Percentiles rank a stretch among this genome's conserved stretches.
These are phyloP conservation scores for Anisogramma anomala DNA, from an alignment of 2,329 filamentous ascomycete species.

Conservation along the genomic window DNA sequence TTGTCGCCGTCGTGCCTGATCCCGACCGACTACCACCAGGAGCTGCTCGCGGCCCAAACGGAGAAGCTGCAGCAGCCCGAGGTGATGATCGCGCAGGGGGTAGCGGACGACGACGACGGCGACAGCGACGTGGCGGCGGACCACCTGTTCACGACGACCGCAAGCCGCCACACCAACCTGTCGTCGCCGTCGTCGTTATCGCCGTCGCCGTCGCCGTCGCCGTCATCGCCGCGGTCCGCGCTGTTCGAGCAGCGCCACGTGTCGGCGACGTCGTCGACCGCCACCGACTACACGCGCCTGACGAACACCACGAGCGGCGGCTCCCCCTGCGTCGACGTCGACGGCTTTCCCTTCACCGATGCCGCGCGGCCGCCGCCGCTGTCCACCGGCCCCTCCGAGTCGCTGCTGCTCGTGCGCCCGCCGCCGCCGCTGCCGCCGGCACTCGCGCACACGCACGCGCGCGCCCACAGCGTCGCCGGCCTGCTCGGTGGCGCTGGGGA, in stretches of 20 bases:
- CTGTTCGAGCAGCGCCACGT: constrained; percentile 41
- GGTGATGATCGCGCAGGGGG: constrained; percentile 21
- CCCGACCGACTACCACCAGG: constrained; percentile 45
- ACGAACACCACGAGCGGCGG: constrained; percentile 43
- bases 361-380: constrained; percentile 9
- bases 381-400: no score
- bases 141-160: constrained; percentile 23
- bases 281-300: constrained; percentile 42
- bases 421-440: constrained; percentile 12
- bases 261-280: constrained; percentile 42
- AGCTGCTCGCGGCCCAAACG: constrained; percentile 35
- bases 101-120: constrained; percentile 21
- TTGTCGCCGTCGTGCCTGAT: constrained; percentile 53
- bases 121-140: no score
- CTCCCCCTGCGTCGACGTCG: constrained; percentile 27
- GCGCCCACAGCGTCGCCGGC: constrained; percentile 10
- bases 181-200: constrained; percentile 35
- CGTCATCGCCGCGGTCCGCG: constrained; percentile 35
- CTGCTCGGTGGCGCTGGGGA: constrained; percentile 4
- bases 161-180: constrained; percentile 16
- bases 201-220: constrained; percentile 43
- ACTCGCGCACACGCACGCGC: constrained; percentile 17
- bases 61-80: constrained; percentile 23
- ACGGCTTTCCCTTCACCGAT: constrained; percentile 17
- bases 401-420: no score